phyloP scores from a whole-genome alignment of 2,329 filamentous ascomycete species.

The Sclerotiophoma versabilis region DNA sequence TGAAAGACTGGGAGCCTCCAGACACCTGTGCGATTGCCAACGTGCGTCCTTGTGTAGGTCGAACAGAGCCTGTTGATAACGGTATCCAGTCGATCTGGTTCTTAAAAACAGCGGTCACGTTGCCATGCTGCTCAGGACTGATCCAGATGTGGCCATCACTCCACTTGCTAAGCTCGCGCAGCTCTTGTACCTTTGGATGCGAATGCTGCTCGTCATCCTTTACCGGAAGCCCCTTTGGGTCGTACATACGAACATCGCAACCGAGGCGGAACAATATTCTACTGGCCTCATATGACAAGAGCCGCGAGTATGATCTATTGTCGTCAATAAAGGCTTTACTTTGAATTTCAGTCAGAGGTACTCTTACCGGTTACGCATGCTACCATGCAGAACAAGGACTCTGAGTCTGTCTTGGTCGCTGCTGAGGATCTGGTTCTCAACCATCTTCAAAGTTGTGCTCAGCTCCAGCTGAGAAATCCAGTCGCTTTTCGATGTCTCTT shows the following conservation, averaged over 20 bases:
- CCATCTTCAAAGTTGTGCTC: slow-evolving; percentile 60
- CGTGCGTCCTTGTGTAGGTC: slow-evolving; percentile 71
- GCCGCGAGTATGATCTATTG: slow-evolving; percentile 64
- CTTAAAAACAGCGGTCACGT: slow-evolving; percentile 68
- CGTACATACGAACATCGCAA: slow-evolving; percentile 69
- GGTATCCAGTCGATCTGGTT: slow-evolving; percentile 77
- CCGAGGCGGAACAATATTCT: slow-evolving; percentile 69
- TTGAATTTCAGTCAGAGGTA: too few relatives aligned
- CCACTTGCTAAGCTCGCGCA: slow-evolving; percentile 67
- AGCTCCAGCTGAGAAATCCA: slow-evolving; percentile 67
- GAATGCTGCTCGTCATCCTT: slow-evolving; percentile 67
- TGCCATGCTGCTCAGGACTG: slow-evolving; percentile 72
- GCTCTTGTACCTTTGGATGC: slow-evolving; percentile 68
- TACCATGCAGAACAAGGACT: slow-evolving; percentile 68
- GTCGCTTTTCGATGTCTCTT: slow-evolving; percentile 52
- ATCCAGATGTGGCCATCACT: slow-evolving; percentile 72
- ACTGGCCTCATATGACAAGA: slow-evolving; percentile 66
- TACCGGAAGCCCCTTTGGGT: slow-evolving; percentile 66
- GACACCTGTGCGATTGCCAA: slow-evolving; percentile 68
- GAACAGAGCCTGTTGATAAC: slow-evolving; percentile 65
- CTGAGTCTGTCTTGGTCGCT: slow-evolving; percentile 55
- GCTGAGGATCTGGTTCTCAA: slow-evolving; percentile 54
- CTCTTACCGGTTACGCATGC: slow-evolving; percentile 57
- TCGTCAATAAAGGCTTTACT: background rate
- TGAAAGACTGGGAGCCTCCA: slow-evolving; percentile 72